phyloP scores from a whole-genome alignment of 345 rosid species.

The Gynandropsis gynandra region DNA sequence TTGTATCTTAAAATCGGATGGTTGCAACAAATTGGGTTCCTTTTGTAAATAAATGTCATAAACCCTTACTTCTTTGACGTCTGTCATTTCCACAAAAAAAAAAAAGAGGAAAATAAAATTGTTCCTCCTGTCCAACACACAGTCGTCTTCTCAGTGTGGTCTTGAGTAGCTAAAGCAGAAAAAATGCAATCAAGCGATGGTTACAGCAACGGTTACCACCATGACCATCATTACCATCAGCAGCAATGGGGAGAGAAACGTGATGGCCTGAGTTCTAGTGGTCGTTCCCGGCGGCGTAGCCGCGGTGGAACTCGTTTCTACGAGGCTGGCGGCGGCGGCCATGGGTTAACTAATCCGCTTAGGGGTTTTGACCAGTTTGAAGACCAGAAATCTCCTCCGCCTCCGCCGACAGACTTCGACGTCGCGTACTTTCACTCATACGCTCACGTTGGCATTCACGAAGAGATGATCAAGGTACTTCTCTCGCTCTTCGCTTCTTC shows the following conservation, averaged over 20 bases:
- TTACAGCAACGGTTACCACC: slow-evolving; percentile 50
- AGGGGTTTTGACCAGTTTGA: slow-evolving; percentile 41
- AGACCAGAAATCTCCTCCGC: slow-evolving; percentile 31
- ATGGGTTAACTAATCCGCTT: slow-evolving; percentile 27
- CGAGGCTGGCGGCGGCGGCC: slow-evolving; percentile 15
- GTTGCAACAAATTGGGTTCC: too few species aligned
- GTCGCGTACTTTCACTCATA: slow-evolving; percentile 80
- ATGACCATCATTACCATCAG: slow-evolving; percentile 32
- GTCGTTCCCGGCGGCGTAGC: slow-evolving; percentile 19
- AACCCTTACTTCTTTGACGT: too few species aligned
- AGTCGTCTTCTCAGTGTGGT: background rate
- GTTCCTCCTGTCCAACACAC: too few species aligned
- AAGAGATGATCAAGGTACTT: slow-evolving; percentile 87
- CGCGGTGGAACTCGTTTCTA: slow-evolving; percentile 29
- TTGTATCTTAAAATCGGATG: too few species aligned
- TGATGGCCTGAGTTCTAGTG: slow-evolving; percentile 14
- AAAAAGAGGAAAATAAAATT: too few species aligned
- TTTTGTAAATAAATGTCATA: too few species aligned
- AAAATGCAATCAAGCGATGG: slow-evolving; percentile 45
- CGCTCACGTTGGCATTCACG: slow-evolving; percentile 92
- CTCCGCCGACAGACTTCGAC: slow-evolving; percentile 82
- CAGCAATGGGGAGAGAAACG: slow-evolving; percentile 24
- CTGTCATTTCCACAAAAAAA: too few species aligned
- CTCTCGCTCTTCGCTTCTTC: background rate
- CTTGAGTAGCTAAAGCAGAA: slow-evolving; percentile 15